Evolutionary conservation across 805 yeast species (phyloP), one percentile per base, ranked within the genome.

Genomic region (Yamadazyma scolyti): DNA sequence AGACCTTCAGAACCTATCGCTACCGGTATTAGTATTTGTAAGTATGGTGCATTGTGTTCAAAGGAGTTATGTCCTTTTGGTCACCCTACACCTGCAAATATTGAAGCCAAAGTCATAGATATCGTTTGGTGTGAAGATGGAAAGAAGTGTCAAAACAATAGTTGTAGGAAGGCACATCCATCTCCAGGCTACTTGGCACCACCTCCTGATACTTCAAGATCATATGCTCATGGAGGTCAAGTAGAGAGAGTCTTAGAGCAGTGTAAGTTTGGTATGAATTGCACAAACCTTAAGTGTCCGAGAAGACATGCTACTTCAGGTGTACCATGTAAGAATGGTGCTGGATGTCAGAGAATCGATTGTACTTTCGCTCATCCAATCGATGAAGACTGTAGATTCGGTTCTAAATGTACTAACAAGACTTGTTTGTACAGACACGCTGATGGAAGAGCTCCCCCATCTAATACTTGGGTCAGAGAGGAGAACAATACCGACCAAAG

Each of bases 81-180:
- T 16, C 96, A 88, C 52, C 96, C 97, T 26, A 85, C 95, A 0
- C 93, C 94, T 2, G 82, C 86, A 11, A 85, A 82, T 58, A 75
- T 71, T 40, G 77, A 73, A 39, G 87, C 88, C 17, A 76, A 78
- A 45, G 85, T 87, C 23, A 63, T 73, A 10, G 70, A 72, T 11
- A 60, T 74, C 28, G 81, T 77, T 43, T 84, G 95, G 95, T 88
- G 96, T 64, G 61, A 79, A 6, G 75, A 67, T 21, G 84, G 84
- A 42, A 71, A 80, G 43, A 55, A 59, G 13, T 88, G 96, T 62
- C 43, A 57, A 16, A 75, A 86, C 50, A 54, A 69, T 0, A 44
- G 49, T 10, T 88, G 97, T 60, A 65, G 64, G 33, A 79, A 73
- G 46, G 88, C 95, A 0, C 97, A 88, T 58, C 85, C 95, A 2